Conservation (phyloP, 192 early-diverging fungal genomes). For the Rhizophagus clarus region DNA sequence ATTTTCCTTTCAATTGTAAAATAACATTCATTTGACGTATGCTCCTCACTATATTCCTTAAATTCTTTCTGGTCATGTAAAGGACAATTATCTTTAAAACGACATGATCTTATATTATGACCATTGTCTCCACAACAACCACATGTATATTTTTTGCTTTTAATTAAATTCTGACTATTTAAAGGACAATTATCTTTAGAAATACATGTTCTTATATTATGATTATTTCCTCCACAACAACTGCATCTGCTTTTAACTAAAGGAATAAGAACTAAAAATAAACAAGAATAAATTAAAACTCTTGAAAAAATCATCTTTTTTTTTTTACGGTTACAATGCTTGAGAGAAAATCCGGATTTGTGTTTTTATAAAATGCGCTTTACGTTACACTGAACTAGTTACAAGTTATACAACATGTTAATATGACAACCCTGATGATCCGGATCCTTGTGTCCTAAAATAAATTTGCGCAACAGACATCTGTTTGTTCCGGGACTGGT, state of each 20-base stretch:
- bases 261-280: constrained; percentile 6
- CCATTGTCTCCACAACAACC: background rate
- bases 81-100: background rate
- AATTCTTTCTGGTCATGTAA: background rate
- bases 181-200: background rate
- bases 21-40: background rate
- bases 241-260: background rate
- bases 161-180: background rate
- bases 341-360: no score
- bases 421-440: no score
- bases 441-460: no score
- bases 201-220: background rate
- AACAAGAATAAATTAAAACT: background rate
- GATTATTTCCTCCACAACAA: background rate
- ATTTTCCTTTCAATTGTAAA: background rate
- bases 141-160: no score
- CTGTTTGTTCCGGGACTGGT: no score
- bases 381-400: no score
- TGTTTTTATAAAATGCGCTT: no score
- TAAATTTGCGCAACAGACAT: no score
- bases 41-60: background rate
- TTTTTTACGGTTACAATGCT: no score
- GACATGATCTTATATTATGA: background rate
- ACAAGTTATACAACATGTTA: no score
- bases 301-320: no score